Evolutionary conservation across 2,329 filamentous ascomycete species (phyloP), one percentile per base, ranked within the genome.

Genomic region (Apiospora rasikravindrae): DNA sequence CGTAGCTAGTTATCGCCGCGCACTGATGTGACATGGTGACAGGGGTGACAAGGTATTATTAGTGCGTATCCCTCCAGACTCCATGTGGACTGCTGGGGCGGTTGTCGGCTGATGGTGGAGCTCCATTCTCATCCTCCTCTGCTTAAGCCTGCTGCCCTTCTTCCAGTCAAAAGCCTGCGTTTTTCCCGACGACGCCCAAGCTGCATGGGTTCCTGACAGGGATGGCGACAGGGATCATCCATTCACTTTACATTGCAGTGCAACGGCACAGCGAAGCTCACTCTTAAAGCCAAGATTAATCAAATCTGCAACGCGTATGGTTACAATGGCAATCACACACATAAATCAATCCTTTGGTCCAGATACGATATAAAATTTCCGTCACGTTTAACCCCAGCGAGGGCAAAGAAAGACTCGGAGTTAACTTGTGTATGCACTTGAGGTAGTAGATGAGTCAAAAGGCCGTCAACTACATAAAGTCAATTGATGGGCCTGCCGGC

Each of bases 281-380:
- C 57, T 64, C 29, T 64, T 40, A 64, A 40, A n/a, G 57, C 37
- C 57, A 14, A 64, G 57, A 64, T 64, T 64, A 64, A 64, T 64
- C 57, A 64, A 64, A 64, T 64, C 57, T 64, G 57, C 57, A 64
- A 64, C 57, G 57, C 57, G 57, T 64, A 64, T 24, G 29, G 57
- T 64, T 40, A 64, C 57, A 64, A 64, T 64, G 22, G 57, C 57
- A 64, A 64, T 64, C 57, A 40, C 33, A 64, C 57, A 40, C 22
- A 4, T 10, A 33, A 64, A 40, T 40, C 57, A 64, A 33, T n/a
- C n/a, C 16, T 64, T 64, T 64, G 57, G 57, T 40, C 57, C 57
- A 64, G 57, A 64, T 64, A 64, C 57, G 57, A 64, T 64, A 64
- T 64, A 64, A 40, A 64, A 37, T 64, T 64, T 64, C 57, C 57